phyloP scores from a whole-genome alignment of 2,329 filamentous ascomycete species.

The Alternaria tenuissima region DNA sequence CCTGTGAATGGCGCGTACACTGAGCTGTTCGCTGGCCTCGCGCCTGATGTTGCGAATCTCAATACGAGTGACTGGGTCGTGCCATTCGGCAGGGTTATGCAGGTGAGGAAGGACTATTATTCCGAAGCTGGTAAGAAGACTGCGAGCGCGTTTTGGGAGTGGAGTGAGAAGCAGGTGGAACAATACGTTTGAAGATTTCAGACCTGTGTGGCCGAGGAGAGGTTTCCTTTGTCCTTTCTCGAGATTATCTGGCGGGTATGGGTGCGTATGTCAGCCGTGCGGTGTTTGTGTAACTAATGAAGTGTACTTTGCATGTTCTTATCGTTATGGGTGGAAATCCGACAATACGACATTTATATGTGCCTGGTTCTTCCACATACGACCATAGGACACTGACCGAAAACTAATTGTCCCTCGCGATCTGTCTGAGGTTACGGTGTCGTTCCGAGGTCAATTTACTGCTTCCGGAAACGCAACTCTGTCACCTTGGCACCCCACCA shows the following conservation, averaged over 20 bases:
- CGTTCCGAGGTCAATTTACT: not conserved
- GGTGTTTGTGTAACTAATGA: too few relatives aligned
- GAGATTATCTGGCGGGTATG: too few relatives aligned
- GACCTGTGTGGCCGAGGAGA: too few relatives aligned
- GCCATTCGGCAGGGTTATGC: conserved; percentile 31
- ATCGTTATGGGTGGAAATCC: too few relatives aligned
- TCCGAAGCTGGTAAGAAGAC: conserved; percentile 41
- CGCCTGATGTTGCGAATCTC: conserved; percentile 22
- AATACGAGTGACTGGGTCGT: conserved; percentile 50
- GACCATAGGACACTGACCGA: too few relatives aligned
- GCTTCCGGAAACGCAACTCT: not conserved
- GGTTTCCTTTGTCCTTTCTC: too few relatives aligned
- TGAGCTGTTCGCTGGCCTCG: conserved; percentile 34
- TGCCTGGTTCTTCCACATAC: too few relatives aligned
- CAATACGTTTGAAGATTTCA: conserved; percentile 18
- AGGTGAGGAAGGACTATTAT: conserved; percentile 48
- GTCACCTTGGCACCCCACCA: not conserved
- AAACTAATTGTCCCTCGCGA: not conserved
- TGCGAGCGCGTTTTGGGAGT: conserved; percentile 55
- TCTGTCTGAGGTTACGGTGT: not conserved
- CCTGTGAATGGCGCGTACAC: conserved; percentile 36
- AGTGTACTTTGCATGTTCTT: too few relatives aligned
- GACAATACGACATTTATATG: too few relatives aligned
- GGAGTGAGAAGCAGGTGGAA: conserved; percentile 51
- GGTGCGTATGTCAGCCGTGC: too few relatives aligned